Evolutionary conservation across 208 protist genomes (phyloP), one percentile per base, ranked within the genome.

Genomic region (Leishmania aethiopica): DNA sequence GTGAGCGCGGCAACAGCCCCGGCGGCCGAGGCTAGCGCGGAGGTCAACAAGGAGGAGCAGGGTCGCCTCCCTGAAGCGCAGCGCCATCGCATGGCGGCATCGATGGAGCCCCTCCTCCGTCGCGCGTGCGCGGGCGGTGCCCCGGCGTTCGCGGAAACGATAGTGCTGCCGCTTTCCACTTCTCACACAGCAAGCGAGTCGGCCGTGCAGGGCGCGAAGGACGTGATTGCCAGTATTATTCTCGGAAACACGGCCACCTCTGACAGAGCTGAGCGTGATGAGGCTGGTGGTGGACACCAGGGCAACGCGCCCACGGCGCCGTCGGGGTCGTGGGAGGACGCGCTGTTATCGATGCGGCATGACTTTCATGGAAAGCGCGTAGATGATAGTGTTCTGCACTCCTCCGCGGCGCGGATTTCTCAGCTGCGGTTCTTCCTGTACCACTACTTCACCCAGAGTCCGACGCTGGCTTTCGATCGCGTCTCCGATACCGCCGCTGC

Each of bases 401-500:
- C 75, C 19, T n/a, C 25, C 3, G 59, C 55, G 37, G 67, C 47
- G 6, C 84, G 84, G 49, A 67, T 66, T 53, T 17, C 11, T 13
- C 81, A 85, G 71, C 82, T 89, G 37, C 40, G 15, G 5, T 51
- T 79, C 22, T 86, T 84, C 69, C 66, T 85, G 13, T 59, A 79
- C 55, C 78, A 83, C 35, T 89, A 84, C 78, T 84, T 89, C 77
- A 83, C 84, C 7, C 84, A 87, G 70, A 74, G 70, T 64, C 84
- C 84, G 2, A 81, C 74, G 7, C 15, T 60, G 35, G 75, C 79
- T 37, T 87, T 87, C 74, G 83, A 86, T 67, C 78, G 78, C 6
- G 64, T 75, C 35, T n/a, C 37, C 19, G 45, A 19, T 10, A 53
- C 60, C 37, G 59, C 57, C 35, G 59, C 40, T 17, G 55, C 53